Evolutionary conservation across 2,329 filamentous ascomycete species (phyloP).

Genomic region (Cercospora brassicicola): DNA sequence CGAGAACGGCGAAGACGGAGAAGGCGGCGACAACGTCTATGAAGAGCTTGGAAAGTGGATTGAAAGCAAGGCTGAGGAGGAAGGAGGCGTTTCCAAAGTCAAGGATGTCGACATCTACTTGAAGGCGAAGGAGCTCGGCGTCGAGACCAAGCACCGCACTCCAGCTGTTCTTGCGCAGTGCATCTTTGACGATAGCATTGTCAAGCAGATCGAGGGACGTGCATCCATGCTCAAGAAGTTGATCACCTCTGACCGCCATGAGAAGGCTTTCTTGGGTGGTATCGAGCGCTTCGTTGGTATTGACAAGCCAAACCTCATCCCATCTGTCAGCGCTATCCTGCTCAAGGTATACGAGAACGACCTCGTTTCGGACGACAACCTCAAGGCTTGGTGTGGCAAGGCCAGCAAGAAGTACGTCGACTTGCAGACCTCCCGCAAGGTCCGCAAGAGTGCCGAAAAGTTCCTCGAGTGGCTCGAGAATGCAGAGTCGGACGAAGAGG

Average conservation of each 20-base stretch:
- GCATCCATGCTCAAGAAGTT: slow-evolving; percentile 81
- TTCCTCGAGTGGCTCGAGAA: slow-evolving; percentile 88
- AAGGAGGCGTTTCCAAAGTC: slow-evolving; percentile 73
- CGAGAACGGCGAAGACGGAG: slow-evolving; percentile 76
- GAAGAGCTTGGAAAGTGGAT: slow-evolving; percentile 95
- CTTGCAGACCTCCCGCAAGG: slow-evolving; percentile 83
- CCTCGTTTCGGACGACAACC: slow-evolving; percentile 80
- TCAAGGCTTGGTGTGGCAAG: slow-evolving; percentile 88
- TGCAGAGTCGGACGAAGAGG: slow-evolving; percentile 34
- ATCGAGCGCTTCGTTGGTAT: slow-evolving; percentile 89
- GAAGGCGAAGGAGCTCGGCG: slow-evolving; percentile 94
- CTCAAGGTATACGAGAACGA: slow-evolving; percentile 90
- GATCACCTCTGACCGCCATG: slow-evolving; percentile 87
- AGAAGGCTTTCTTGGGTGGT: slow-evolving; percentile 92
- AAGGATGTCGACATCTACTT: slow-evolving; percentile 89
- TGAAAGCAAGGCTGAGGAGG: slow-evolving; percentile 67
- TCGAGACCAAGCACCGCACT: slow-evolving; percentile 92
- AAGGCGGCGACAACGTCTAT: slow-evolving; percentile 78
- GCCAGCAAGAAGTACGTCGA: slow-evolving; percentile 99
- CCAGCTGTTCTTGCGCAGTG: slow-evolving; percentile 89
- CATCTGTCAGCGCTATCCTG: slow-evolving; percentile 80
- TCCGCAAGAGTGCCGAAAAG: slow-evolving; percentile 88
- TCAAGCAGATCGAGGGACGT: slow-evolving; percentile 81
- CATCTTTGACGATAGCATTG: slow-evolving; percentile 86
- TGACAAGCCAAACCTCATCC: slow-evolving; percentile 75